Conservation (phyloP, 495 filamentous ascomycete genomes). For the Penicillium diatomitis region DNA sequence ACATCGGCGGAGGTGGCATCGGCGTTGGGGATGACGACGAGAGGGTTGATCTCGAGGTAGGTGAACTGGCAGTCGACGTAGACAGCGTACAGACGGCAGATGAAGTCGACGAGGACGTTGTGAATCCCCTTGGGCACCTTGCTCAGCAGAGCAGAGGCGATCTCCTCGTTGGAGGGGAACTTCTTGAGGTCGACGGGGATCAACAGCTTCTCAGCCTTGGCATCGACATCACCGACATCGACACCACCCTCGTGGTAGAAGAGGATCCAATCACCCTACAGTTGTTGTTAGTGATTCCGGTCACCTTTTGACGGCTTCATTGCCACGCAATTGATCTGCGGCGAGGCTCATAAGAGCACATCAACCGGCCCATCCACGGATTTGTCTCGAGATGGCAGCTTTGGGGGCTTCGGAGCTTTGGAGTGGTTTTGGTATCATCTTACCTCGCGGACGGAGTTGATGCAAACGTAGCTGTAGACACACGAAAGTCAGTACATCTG, state of each 20-base stretch:
- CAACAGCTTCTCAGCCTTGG: constrained; percentile 95
- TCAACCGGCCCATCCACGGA: too few species aligned
- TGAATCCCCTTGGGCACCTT: constrained; percentile 94
- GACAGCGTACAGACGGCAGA: constrained; percentile 85
- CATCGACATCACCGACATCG: constrained; percentile 98
- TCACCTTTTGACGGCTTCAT: too few species aligned
- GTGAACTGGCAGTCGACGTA: constrained; percentile 99
- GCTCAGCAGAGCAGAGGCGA: constrained; percentile 72
- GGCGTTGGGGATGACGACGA: constrained; percentile 94
- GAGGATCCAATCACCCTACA: constrained; percentile 96
- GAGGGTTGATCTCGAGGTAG: constrained; percentile 99
- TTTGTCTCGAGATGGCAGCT: too few species aligned
- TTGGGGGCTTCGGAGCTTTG: too few species aligned
- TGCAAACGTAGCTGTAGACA: constrained; percentile 77
- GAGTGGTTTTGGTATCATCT: constrained; percentile 22
- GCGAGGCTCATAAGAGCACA: too few species aligned
- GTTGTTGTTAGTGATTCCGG: constrained; percentile 4
- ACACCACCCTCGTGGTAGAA: constrained; percentile 99
- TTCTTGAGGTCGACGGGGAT: constrained; percentile 91
- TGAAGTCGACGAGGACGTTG: constrained; percentile 98
- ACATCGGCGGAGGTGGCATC: constrained; percentile 87
- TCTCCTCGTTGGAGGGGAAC: constrained; percentile 93
- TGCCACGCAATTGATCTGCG: neutral
- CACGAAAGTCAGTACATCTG: neutral
- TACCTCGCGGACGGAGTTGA: constrained; percentile 85